Evolutionary conservation across 2,329 filamentous ascomycete genomes (phyloP).

Genomic region (Chaetomiaceae sp.): DNA sequence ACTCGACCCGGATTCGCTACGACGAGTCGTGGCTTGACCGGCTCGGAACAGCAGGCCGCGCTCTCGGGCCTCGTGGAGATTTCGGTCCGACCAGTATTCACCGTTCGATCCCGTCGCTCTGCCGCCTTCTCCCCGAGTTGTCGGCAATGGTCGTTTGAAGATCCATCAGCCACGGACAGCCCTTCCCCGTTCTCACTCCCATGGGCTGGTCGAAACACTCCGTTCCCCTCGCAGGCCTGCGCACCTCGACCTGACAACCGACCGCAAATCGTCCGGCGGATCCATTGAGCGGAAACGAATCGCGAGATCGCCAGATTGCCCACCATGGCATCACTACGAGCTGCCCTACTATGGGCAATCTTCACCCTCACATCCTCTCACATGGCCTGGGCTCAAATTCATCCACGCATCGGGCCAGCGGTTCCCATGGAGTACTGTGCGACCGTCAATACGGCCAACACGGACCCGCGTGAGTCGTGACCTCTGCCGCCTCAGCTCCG

Average conservation of each 20-base stretch:
- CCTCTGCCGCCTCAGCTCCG: no score
- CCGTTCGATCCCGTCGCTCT: not conserved
- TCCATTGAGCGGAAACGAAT: not conserved
- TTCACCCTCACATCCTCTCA: conserved; percentile 20
- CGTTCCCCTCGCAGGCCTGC: not conserved
- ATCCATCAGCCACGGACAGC: not conserved
- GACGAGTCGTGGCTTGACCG: no score
- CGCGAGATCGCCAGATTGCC: conserved; percentile 6
- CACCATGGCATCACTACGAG: conserved; percentile 17
- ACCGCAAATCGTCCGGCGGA: not conserved
- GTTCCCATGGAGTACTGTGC: conserved; percentile 40
- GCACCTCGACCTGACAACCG: not conserved
- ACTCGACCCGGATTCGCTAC: not conserved
- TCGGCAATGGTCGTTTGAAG: conserved; percentile 11
- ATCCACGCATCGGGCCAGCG: conserved; percentile 19
- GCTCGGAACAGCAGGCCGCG: not conserved
- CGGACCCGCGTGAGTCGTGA: conserved; percentile 37
- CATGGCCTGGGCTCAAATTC: conserved; percentile 19
- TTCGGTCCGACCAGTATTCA: not conserved
- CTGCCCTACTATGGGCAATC: conserved; percentile 17
- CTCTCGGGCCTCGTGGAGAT: not conserved
- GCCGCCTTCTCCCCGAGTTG: not conserved
- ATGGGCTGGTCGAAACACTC: conserved; percentile 9
- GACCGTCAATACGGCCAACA: conserved; percentile 40
- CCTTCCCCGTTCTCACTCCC: conserved; percentile 1